Conservation (phyloP, 768 basidiomycete genomes). For the Auriscalpium vulgare region DNA sequence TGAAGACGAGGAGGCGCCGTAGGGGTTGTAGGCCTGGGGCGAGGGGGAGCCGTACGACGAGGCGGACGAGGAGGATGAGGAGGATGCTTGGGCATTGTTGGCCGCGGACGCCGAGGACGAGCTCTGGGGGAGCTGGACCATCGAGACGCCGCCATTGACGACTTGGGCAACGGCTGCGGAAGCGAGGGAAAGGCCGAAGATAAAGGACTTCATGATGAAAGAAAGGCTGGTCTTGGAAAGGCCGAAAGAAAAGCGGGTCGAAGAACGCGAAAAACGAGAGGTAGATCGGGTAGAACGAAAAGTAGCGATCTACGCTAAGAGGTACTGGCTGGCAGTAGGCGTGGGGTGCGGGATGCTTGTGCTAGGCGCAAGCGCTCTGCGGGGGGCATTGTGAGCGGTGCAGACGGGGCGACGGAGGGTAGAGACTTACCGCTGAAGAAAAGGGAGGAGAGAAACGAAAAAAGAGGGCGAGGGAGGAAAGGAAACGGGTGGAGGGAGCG, state of each 20-base stretch:
- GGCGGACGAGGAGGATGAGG: slow-evolving; percentile 22
- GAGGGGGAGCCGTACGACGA: slow-evolving; percentile 1
- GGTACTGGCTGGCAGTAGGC: slow-evolving; percentile 60
- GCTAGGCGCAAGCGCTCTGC: slow-evolving; percentile 38
- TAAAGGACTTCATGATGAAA: slow-evolving; percentile 53
- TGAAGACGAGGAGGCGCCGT: slow-evolving; percentile 1
- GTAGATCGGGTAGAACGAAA: slow-evolving; percentile 31
- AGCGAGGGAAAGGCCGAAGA: slow-evolving; percentile 51
- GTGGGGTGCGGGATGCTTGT: slow-evolving; percentile 33
- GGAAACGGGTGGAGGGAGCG: slow-evolving; percentile 24
- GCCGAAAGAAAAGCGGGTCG: slow-evolving; percentile 23
- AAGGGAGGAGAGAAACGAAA: slow-evolving; percentile 25
- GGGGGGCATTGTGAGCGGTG: not conserved
- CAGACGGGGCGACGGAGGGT: not conserved
- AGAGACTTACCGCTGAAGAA: slow-evolving; percentile 34
- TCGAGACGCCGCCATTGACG: slow-evolving; percentile 35
- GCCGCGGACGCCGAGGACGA: slow-evolving; percentile 24
- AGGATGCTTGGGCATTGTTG: slow-evolving; percentile 25
- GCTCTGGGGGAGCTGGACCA: slow-evolving; percentile 22
- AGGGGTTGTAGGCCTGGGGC: slow-evolving; percentile 3
- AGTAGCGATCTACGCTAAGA: slow-evolving; percentile 67
- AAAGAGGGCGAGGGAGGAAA: slow-evolving; percentile 32
- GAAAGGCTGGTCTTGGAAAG: slow-evolving; percentile 35
- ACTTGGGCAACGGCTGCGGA: slow-evolving; percentile 51
- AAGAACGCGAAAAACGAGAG: slow-evolving; percentile 22